Base-by-base conservation (phyloP, 2,329 filamentous ascomycete species). In the Nigrospora oryzae region DNA sequence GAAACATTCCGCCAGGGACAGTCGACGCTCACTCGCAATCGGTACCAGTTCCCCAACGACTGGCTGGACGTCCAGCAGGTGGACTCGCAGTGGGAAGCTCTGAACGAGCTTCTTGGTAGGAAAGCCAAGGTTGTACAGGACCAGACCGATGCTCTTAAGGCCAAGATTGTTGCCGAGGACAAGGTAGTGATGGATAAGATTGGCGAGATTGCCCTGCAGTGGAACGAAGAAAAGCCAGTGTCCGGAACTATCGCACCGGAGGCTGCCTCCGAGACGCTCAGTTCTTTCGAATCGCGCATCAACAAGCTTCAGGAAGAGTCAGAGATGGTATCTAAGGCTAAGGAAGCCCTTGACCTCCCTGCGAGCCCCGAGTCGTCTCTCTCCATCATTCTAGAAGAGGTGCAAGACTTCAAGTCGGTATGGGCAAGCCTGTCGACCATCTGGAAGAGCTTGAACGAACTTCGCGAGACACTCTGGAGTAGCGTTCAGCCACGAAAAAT, bases 371-470 rank as follows among this genome's bases (percentile, higher is more conserved):
- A 95, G 54, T 86, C 85, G 42, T 82, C 84, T n/a, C 79, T 99
- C 17, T 75, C 79, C n/a, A 79, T 84, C 23, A 86, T 96, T 10
- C 74, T 97, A 14, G 91, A 97, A 62, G 93, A 99, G 67, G 89
- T 99, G 3, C 89, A 95, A 50, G 93, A 99, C 64, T 98, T 98
- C 70, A 95, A 95, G 67, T 96, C 91, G 16, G 93, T 99, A 11
- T 99, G 93, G 93, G 87, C 91, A 31, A 91, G 87, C 40, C 71
- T 99, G 41, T 91, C 89, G 19, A 95, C 90, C 6, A 95, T 98
- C 50, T 99, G 93, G 93, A 86, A 88, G 62, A 95, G 87, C 59
- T 72, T 99, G 48, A 93, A 96, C 57, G 91, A 97, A 57, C 84
- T 96, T 14, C 82, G 89, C 30, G 94, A 98, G 56, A 86, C 82